These are phyloP conservation scores for Physcomitrellopsis africana DNA, from an alignment of 225 moss, liverwort and hornwort genomes.

Conservation along the genomic window DNA sequence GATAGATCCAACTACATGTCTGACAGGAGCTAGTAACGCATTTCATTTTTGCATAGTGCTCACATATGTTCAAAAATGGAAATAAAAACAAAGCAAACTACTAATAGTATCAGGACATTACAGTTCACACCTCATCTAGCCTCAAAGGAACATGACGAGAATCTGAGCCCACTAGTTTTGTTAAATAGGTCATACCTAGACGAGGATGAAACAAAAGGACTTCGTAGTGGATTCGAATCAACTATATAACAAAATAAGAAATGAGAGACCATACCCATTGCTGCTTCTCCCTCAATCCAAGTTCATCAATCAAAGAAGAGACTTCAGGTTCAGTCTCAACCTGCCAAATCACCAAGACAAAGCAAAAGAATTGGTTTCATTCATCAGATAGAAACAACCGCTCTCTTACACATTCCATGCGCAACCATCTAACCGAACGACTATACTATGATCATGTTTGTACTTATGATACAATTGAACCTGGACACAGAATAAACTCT, in stretches of 20 bases:
- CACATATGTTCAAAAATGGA: not conserved
- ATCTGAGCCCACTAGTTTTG: not conserved
- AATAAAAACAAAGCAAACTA: constrained; percentile 3
- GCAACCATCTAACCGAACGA: not conserved
- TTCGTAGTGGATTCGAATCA: constrained; percentile 13
- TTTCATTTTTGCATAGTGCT: not conserved
- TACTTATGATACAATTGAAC: not conserved
- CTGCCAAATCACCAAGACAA: constrained; percentile 52
- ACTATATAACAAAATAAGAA: constrained; percentile 2
- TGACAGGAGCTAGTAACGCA: not conserved
- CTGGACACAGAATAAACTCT: not conserved
- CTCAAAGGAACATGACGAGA: constrained; percentile 10
- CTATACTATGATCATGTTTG: not conserved
- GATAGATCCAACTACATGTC: not conserved
- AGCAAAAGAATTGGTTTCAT: constrained; percentile 16
- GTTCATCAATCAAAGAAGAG: constrained; percentile 74
- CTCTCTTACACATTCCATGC: constrained; percentile 6
- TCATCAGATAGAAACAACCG: constrained; percentile 19
- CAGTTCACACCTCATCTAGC: not conserved
- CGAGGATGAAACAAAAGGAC: constrained; percentile 16
- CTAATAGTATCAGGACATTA: constrained; percentile 1
- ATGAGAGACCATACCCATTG: constrained; percentile 64
- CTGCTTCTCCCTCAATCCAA: constrained; percentile 83
- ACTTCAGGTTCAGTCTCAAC: constrained; percentile 81
- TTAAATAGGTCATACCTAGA: not conserved